A percentile compares a stretch with the other conserved stretches of the same genome.
phyloP scores from a whole-genome alignment of 345 rosid species.

The Lepidium sativum region DNA sequence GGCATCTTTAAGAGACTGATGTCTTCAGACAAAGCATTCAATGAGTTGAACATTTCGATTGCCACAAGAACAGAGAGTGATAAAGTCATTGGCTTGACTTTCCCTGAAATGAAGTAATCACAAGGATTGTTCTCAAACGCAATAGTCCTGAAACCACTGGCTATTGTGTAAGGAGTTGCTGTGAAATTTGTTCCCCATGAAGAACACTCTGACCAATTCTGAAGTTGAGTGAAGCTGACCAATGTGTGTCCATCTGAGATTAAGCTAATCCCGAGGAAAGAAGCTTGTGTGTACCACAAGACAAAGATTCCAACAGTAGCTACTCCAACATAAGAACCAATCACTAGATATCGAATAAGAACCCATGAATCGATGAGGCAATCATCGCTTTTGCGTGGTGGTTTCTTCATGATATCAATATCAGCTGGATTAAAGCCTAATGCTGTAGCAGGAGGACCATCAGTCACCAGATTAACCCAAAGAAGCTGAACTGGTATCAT shows the following conservation, averaged over 20 bases:
- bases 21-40: conserved; percentile 88
- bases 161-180: conserved; percentile 44
- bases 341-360: conserved; percentile 69
- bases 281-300: conserved; percentile 80
- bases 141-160: conserved; percentile 37
- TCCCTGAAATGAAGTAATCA: conserved; percentile 75
- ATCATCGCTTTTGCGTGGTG: conserved; percentile 79
- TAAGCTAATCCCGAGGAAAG: conserved; percentile 67
- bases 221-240: conserved; percentile 59
- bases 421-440: conserved; percentile 94
- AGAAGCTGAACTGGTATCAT: conserved; percentile 93
- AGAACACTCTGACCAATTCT: conserved; percentile 68
- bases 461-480: conserved; percentile 95
- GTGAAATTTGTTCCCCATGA: conserved; percentile 70
- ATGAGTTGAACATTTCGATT: conserved; percentile 86
- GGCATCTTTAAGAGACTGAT: conserved; percentile 72
- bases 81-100: conserved; percentile 80
- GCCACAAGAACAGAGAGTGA: conserved; percentile 86
- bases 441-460: conserved; percentile 97
- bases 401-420: conserved; percentile 74
- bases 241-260: conserved; percentile 72
- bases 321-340: conserved; percentile 87
- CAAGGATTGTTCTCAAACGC: conserved; percentile 60
- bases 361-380: conserved; percentile 67
- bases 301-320: conserved; percentile 89